A percentile compares a stretch with the other conserved stretches of the same genome.
phyloP scores from a whole-genome alignment of 2,329 filamentous ascomycete genomes.

The Fusarium brachygibbosum region DNA sequence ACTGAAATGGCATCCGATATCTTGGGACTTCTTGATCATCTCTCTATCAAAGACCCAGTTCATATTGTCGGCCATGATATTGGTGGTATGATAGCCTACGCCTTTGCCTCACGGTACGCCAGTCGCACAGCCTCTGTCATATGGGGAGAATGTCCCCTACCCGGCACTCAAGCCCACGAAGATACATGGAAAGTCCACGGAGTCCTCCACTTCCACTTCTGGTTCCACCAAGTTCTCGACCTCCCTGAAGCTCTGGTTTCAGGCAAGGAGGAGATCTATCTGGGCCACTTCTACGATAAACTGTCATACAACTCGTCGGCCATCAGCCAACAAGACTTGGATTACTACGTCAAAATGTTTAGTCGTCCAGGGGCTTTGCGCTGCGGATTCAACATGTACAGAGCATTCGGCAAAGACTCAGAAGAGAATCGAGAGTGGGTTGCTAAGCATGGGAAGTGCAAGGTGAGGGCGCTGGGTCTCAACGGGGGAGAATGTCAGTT shows the following conservation, averaged over 20 bases:
- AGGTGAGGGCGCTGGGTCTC: slow-evolving; percentile 19
- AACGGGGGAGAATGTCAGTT: slow-evolving; percentile 20
- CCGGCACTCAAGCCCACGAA: slow-evolving; percentile 13
- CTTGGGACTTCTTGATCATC: not conserved
- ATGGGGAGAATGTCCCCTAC: slow-evolving; percentile 28
- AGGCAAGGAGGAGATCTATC: slow-evolving; percentile 22
- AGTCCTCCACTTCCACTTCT: slow-evolving; percentile 20
- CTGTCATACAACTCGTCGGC: slow-evolving; percentile 22
- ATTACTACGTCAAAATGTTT: slow-evolving; percentile 12
- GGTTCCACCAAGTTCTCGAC: slow-evolving; percentile 14
- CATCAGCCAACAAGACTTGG: slow-evolving; percentile 15
- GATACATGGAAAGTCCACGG: slow-evolving; percentile 15
- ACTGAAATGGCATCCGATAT: slow-evolving; percentile 30
- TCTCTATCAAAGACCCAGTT: slow-evolving; percentile 14
- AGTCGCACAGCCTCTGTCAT: slow-evolving; percentile 16
- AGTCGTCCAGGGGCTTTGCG: slow-evolving; percentile 5
- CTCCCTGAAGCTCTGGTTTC: slow-evolving; percentile 23
- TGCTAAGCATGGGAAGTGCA: slow-evolving; percentile 25
- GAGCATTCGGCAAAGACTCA: slow-evolving; percentile 14
- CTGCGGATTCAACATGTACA: slow-evolving; percentile 10
- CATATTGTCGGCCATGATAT: slow-evolving; percentile 26
- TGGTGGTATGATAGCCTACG: slow-evolving; percentile 31
- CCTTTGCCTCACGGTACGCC: slow-evolving; percentile 15
- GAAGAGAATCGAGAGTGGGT: slow-evolving; percentile 34
- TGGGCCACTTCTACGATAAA: slow-evolving; percentile 29